phyloP scores from a whole-genome alignment of 2,329 filamentous ascomycete species.

The Ophiocordyceps camponoti-leonardi region DNA sequence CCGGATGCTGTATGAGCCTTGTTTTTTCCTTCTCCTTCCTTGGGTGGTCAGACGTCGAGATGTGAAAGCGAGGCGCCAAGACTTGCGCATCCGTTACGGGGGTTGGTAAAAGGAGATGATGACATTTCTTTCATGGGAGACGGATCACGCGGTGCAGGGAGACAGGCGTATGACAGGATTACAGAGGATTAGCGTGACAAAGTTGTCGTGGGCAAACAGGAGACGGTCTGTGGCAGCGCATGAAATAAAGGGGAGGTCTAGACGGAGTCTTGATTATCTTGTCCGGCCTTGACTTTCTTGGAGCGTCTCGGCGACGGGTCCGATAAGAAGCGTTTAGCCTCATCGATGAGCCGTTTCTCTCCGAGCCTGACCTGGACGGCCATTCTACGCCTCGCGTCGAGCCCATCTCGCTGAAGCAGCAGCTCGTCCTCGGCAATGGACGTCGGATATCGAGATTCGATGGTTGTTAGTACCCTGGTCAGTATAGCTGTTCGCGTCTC shows the following conservation, averaged over 20 bases:
- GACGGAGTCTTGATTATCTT: not conserved
- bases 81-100: too few relatives aligned
- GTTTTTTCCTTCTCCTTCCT: not conserved
- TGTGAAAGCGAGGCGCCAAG: too few relatives aligned
- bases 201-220: too few relatives aligned
- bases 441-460: constrained; percentile 25
- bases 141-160: too few relatives aligned
- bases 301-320: constrained; percentile 1
- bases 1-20: constrained; percentile 61
- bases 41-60: too few relatives aligned
- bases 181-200: too few relatives aligned
- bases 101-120: too few relatives aligned
- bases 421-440: constrained; percentile 20
- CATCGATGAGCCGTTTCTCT: constrained; percentile 50
- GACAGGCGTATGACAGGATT: too few relatives aligned
- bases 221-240: not conserved
- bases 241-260: not conserved
- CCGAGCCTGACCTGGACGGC: constrained; percentile 51
- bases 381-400: constrained; percentile 31
- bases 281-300: not conserved
- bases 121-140: too few relatives aligned
- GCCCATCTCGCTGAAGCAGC: constrained; percentile 13
- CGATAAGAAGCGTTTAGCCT: constrained; percentile 25
- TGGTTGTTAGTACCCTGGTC: constrained; percentile 16
- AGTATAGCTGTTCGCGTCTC: constrained; percentile 25